Base-by-base conservation (phyloP, 2,329 filamentous ascomycete genomes). In the Pseudogymnoascus sp. region DNA sequence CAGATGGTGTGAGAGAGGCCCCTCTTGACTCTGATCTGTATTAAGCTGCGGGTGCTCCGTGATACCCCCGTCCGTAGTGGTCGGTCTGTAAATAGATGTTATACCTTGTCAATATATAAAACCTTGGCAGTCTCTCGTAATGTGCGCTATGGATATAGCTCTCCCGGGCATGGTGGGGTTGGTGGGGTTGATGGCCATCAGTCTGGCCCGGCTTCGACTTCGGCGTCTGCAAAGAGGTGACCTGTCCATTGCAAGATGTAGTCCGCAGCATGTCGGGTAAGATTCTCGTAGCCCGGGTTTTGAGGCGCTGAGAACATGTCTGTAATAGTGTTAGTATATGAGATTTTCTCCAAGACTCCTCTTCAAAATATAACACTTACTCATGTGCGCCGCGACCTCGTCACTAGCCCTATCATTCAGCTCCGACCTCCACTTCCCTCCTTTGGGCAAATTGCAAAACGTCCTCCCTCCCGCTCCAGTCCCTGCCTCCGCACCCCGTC, bases 381-480 rank as follows among this genome's bases (percentile, higher is more conserved):
- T 79, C 79, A 87, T 90, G 74, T 97, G 94, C 29, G 93, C 93
- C 65, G 78, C 78, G 0, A 87, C 86, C 78, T 97, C 94, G 68
- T 96, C 91, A 9, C 76, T 78, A 0, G 89, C 91, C 69, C 84
- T 85, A 64, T 95, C 87, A 72, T 97, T 99, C 62, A 92, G 79
- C 3, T 85, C 87, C 69, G 84, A 82, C 65, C 80, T 80, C 88
- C 90, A 95, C 76, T 64, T 81, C 75, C 5, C 68, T 62, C 80
- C 81, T 66, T 81, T 80, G 1, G 92, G 91, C 61, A 96, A 73
- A 63, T 91, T 90, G 76, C 92, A 96, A 73, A 97, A 99, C 0
- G 93, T 97, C 68, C 94, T 82, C 8, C 31, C 31, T n/a, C 15
- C 31, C 2, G 31, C 15, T 21, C 65, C 92, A 81, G 59, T 81